A percentile compares a stretch with the other conserved stretches of the same genome.
Evolutionary conservation across 192 early-diverging fungal genomes (phyloP).

Genomic region (Coemansia sp.): DNA sequence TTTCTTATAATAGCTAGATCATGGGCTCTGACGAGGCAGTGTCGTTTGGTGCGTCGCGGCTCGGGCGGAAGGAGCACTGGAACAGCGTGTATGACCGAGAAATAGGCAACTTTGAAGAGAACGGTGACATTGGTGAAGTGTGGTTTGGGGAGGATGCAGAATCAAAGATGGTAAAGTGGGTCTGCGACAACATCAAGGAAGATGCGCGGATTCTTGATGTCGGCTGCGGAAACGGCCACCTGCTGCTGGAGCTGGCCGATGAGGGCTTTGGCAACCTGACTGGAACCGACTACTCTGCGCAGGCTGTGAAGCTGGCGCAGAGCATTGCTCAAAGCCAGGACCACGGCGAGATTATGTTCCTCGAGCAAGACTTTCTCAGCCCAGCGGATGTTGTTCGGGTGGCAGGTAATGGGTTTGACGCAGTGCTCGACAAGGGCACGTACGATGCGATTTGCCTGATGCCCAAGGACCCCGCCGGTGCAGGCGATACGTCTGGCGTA

Average conservation of each 20-base stretch:
- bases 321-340: constrained; percentile 51
- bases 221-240: constrained; percentile 90
- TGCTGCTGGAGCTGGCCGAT: constrained; percentile 68
- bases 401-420: constrained; percentile 35
- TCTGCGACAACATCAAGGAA: constrained; percentile 41
- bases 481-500: constrained; percentile 20
- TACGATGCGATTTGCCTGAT: constrained; percentile 86
- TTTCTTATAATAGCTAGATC: too few relatives aligned
- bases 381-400: constrained; percentile 39
- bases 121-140: constrained; percentile 86
- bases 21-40: neutral
- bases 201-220: constrained; percentile 64
- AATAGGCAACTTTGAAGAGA: constrained; percentile 69
- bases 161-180: constrained; percentile 86
- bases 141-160: constrained; percentile 88
- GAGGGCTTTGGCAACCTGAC: constrained; percentile 64
- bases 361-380: constrained; percentile 56
- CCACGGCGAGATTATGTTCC: constrained; percentile 47
- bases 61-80: constrained; percentile 59
- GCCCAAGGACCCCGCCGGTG: constrained; percentile 24
- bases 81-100: constrained; percentile 78
- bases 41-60: constrained; percentile 34
- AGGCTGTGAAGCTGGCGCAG: constrained; percentile 67
- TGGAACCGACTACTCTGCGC: constrained; percentile 82
- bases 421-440: constrained; percentile 89